Conservation (phyloP, 2,329 filamentous ascomycete genomes). For the Fusarium neocosmosporiellum region DNA sequence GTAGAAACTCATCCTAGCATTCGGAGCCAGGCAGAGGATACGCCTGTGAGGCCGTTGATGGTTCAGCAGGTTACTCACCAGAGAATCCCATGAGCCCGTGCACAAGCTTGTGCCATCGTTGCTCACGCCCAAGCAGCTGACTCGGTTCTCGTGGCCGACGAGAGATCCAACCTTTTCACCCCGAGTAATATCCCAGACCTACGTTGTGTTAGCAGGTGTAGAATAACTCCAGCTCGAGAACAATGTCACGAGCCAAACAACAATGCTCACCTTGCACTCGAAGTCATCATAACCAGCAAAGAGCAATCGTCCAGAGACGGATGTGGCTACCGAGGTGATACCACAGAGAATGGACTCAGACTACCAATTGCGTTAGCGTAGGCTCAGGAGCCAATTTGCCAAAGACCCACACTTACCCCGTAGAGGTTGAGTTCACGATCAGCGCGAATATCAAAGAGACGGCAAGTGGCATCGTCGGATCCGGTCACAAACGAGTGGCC, state of each 20-base stretch:
- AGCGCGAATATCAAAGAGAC: slow-evolving; percentile 96
- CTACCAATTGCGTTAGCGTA: slow-evolving; percentile 58
- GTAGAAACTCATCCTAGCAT: not conserved
- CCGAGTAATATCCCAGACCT: slow-evolving; percentile 98
- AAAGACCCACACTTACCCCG: slow-evolving; percentile 63
- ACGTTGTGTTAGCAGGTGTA: slow-evolving; percentile 21
- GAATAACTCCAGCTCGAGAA: not conserved
- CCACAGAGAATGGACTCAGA: slow-evolving; percentile 97
- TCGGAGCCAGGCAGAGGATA: not conserved
- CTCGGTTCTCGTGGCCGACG: slow-evolving; percentile 97
- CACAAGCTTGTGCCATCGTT: slow-evolving; percentile 99
- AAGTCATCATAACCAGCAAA: slow-evolving; percentile 99
- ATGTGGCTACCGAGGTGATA: slow-evolving; percentile 98
- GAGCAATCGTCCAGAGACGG: slow-evolving; percentile 91
- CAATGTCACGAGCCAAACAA: not conserved
- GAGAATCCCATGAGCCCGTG: slow-evolving; percentile 99
- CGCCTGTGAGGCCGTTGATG: not conserved
- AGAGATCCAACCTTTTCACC: slow-evolving; percentile 97
- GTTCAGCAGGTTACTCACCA: slow-evolving; percentile 71
- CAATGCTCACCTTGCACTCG: slow-evolving; percentile 90
- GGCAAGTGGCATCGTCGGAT: slow-evolving; percentile 96
- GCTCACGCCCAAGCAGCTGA: slow-evolving; percentile 98
- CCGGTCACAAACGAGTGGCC: slow-evolving; percentile 98
- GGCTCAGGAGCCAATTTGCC: slow-evolving; percentile 4
- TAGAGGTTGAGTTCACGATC: slow-evolving; percentile 82